Conservation (phyloP, 2,329 filamentous ascomycete genomes). For the Arthrobotrys conoides region DNA sequence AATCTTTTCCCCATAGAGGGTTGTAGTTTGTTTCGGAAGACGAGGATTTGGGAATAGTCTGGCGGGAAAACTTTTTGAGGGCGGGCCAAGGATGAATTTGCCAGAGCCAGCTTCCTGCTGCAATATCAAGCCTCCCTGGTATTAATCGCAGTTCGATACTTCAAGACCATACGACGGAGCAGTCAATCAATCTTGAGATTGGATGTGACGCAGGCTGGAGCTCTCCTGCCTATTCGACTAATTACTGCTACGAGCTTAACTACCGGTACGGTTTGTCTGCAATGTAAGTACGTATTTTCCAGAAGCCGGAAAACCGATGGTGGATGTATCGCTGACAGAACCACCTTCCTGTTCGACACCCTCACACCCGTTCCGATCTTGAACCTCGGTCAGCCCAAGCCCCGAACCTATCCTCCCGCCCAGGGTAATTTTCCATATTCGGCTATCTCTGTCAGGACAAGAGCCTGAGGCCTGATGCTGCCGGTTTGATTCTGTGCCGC, state of each 20-base stretch:
- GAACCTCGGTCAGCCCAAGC: conserved; percentile 57
- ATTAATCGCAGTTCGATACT: conserved; percentile 24
- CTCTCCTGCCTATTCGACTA: conserved; percentile 58
- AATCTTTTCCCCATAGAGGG: conserved; percentile 36
- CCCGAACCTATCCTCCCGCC: conserved; percentile 51
- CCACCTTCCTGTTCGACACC: conserved; percentile 59
- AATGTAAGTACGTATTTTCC: conserved; percentile 29
- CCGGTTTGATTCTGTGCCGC: conserved; percentile 57
- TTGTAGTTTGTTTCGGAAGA: conserved; percentile 57
- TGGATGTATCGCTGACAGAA: conserved; percentile 45
- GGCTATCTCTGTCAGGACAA: conserved; percentile 56
- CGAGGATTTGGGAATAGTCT: conserved; percentile 37
- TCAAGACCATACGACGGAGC: not conserved
- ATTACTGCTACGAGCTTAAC: conserved; percentile 21
- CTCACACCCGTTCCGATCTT: conserved; percentile 56
- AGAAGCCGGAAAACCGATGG: conserved; percentile 45
- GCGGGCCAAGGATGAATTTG: conserved; percentile 37
- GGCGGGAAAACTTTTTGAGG: conserved; percentile 27
- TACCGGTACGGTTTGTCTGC: conserved; percentile 16
- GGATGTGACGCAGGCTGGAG: conserved; percentile 34
- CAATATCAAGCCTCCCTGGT: conserved; percentile 36
- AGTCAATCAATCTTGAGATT: conserved; percentile 21
- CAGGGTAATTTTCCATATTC: conserved; percentile 41
- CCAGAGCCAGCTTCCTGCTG: conserved; percentile 28
- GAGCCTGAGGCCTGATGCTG: conserved; percentile 33